Percentiles rank a stretch among this genome's conserved stretches.
These are phyloP conservation scores for Penicillium turbatum DNA, from an alignment of 495 filamentous ascomycete species.

Conservation along the genomic window DNA sequence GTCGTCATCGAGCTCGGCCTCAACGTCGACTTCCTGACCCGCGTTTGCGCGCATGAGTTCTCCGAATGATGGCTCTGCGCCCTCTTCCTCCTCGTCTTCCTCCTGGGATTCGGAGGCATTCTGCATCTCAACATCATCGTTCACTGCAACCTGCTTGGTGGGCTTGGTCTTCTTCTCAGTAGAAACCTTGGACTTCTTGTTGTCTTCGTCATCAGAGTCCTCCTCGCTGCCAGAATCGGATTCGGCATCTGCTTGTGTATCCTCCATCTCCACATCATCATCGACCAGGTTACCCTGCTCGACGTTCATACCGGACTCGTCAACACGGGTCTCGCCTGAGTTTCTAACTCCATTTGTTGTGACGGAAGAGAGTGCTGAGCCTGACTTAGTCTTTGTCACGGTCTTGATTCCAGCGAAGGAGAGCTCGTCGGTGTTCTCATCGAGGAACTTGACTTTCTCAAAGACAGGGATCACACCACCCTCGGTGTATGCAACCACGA, in stretches of 20 bases:
- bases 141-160: constrained; percentile 26
- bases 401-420: constrained; percentile 44
- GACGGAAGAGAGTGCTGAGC: constrained; percentile 36
- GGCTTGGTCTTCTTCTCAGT: constrained; percentile 33
- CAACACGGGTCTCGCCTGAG: constrained; percentile 56
- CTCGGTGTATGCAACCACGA: constrained; percentile 52
- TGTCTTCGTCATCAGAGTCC: constrained; percentile 43
- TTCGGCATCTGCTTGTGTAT: constrained; percentile 35
- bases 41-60: constrained; percentile 73
- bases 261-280: constrained; percentile 51
- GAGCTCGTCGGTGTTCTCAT: constrained; percentile 45
- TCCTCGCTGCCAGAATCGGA: constrained; percentile 37
- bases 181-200: constrained; percentile 27
- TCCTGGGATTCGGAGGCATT: constrained; percentile 34
- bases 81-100: constrained; percentile 44
- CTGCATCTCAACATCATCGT: constrained; percentile 44
- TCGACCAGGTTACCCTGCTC: constrained; percentile 36
- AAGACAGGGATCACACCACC: constrained; percentile 54
- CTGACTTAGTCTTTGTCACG: constrained; percentile 44
- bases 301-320: constrained; percentile 74
- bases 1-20: constrained; percentile 48
- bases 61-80: constrained; percentile 75
- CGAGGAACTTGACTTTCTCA: constrained; percentile 50
- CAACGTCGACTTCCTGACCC: constrained; percentile 71
- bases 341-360: constrained; percentile 59